phyloP scores from a whole-genome alignment of 2,329 filamentous ascomycete genomes.

The Ceratocystis papillata region DNA sequence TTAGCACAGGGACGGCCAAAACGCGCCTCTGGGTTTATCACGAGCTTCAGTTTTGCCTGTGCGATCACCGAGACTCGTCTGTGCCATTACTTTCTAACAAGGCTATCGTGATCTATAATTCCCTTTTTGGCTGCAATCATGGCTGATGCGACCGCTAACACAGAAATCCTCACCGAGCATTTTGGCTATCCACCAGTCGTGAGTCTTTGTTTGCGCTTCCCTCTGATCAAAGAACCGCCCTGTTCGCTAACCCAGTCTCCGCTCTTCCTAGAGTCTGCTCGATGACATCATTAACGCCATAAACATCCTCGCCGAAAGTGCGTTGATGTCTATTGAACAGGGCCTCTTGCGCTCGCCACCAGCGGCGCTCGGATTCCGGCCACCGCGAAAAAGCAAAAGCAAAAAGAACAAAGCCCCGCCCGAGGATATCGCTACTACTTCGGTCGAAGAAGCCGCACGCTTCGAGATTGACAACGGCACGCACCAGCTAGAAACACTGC shows the following conservation, averaged over 20 bases:
- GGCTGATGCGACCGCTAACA: conserved; percentile 35
- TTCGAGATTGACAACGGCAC: conserved; percentile 78
- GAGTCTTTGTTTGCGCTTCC: conserved; percentile 32
- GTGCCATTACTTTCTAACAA: neutral
- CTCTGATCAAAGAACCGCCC: neutral
- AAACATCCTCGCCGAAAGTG: conserved; percentile 85
- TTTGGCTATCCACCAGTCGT: conserved; percentile 90
- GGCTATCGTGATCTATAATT: neutral
- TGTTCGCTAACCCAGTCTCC: conserved; percentile 19
- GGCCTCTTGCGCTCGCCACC: conserved; percentile 66
- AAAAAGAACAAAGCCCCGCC: conserved; percentile 1
- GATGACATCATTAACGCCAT: conserved; percentile 97
- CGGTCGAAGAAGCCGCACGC: conserved; percentile 35
- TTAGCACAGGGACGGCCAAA: conserved; percentile 2
- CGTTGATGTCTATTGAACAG: conserved; percentile 75
- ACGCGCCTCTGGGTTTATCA: neutral
- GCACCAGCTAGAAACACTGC: conserved; percentile 70
- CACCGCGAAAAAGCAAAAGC: conserved; percentile 35
- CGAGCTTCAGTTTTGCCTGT: neutral
- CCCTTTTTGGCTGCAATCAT: conserved; percentile 6
- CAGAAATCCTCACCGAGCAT: conserved; percentile 80
- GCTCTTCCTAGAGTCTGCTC: conserved; percentile 58
- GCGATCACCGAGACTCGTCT: neutral
- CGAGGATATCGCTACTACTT: conserved; percentile 26
- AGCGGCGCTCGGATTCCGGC: conserved; percentile 66